phyloP scores from a whole-genome alignment of 1,284 basidiomycete genomes.

The Tilletia walkeri region DNA sequence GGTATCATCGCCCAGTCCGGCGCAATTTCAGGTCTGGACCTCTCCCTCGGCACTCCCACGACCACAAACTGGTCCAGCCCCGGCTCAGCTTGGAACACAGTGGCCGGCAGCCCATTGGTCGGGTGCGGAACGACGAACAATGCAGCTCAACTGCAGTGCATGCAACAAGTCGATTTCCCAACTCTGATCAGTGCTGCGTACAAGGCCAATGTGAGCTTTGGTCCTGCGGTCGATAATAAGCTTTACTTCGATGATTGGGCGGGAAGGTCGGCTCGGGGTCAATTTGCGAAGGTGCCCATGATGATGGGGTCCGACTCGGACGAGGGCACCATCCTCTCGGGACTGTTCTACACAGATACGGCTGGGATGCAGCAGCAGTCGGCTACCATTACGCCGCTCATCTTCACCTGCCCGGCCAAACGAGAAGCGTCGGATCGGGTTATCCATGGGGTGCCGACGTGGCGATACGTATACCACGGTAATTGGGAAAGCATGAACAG shows the following conservation, averaged over 20 bases:
- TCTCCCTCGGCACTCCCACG: neutral
- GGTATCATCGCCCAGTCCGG: conserved; percentile 1
- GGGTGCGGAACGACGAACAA: neutral
- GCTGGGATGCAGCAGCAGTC: neutral
- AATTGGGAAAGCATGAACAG: neutral
- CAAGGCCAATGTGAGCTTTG: neutral
- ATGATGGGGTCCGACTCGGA: conserved; percentile 1
- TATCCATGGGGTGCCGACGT: neutral
- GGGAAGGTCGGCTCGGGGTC: neutral
- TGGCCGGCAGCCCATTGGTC: neutral
- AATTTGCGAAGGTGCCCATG: conserved; percentile 3
- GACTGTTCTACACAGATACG: neutral
- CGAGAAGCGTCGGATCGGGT: conserved; percentile 1
- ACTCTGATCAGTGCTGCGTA: neutral
- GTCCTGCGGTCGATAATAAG: neutral
- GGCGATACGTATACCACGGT: conserved; percentile 5
- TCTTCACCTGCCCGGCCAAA: conserved; percentile 12
- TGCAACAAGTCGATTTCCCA: conserved; percentile 1
- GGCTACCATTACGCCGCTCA: neutral
- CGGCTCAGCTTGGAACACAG: neutral
- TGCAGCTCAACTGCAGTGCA: neutral
- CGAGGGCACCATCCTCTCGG: conserved; percentile 7
- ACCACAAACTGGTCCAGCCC: neutral
- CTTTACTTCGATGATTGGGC: neutral
- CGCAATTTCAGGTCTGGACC: neutral